These are phyloP conservation scores for Fonsecaea pugnacius DNA, from an alignment of 2,329 filamentous ascomycete genomes.

Conservation along the genomic window DNA sequence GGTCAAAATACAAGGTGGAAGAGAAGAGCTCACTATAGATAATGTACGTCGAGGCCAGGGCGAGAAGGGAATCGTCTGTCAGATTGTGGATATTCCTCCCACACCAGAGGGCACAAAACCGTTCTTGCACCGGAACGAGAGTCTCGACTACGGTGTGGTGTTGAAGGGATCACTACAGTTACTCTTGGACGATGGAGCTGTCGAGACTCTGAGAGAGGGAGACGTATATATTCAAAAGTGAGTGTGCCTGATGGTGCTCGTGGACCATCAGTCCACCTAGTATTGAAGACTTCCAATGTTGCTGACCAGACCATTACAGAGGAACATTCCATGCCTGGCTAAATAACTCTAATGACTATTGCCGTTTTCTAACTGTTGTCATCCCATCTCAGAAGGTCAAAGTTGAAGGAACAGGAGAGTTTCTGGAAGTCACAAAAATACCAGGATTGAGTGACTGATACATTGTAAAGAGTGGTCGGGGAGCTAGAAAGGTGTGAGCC, in stretches of 20 bases:
- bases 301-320: not conserved
- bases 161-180: slow-evolving; percentile 39
- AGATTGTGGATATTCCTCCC: slow-evolving; percentile 38
- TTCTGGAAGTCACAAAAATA: slow-evolving; percentile 24
- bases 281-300: not conserved
- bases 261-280: not conserved
- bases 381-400: slow-evolving; percentile 29
- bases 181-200: slow-evolving; percentile 39
- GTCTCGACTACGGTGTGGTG: slow-evolving; percentile 40
- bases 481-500: not conserved
- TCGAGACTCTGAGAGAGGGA: slow-evolving; percentile 35
- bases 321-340: slow-evolving; percentile 22
- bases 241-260: not conserved
- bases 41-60: slow-evolving; percentile 20
- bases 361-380: slow-evolving; percentile 30
- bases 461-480: not conserved
- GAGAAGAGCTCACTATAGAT: slow-evolving; percentile 28
- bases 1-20: slow-evolving; percentile 27
- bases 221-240: slow-evolving; percentile 39
- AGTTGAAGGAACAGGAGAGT: slow-evolving; percentile 24
- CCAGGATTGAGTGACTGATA: slow-evolving; percentile 17
- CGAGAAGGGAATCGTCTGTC: slow-evolving; percentile 30
- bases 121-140: slow-evolving; percentile 28
- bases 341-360: slow-evolving; percentile 19
- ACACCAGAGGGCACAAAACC: not conserved